Base-by-base conservation (phyloP, 75 land plant genomes). In the Pseudotsuga menziesii region DNA sequence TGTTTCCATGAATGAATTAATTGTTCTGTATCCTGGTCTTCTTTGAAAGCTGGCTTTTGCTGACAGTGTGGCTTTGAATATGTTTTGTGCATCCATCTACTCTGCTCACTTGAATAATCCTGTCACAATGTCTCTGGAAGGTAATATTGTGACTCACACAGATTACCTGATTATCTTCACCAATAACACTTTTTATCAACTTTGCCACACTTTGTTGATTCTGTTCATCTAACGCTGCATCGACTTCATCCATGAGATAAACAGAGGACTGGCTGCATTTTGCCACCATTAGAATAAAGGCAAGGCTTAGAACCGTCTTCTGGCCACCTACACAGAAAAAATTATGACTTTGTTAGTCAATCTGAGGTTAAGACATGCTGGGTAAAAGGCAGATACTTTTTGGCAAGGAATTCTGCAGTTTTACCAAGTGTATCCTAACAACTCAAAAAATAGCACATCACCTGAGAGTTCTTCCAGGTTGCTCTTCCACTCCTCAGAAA, bases 201-300 rank as follows among this genome's bases (percentile, higher is more conserved):
- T 66, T 80, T 41, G 82, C 82, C 52, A 80, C 71, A 25, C 70
- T 41, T 56, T 77, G 69, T 39, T 80, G 82, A 35, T 80, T 80
- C 35, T 80, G 76, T 57, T 80, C 78, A 77, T 80, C 82, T 57
- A 80, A 63, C 11, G 82, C 82, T 62, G 82, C 82, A 80, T 80
- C 82, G 35, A 80, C 35, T 55, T 80, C 82, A 77, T 80, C 82
- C 79, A 80, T 61, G 17, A 80, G 57, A 63, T 77, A 80, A 41
- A 80, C 57, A 48, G 78, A 75, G 27, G 79, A 76, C 17, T 25
- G 54, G 54, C 80, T 61, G 61, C 39, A 77, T 77, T 56, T 77
- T 48, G 82, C 80, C 62, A 80, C 82, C 57, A 56, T 59, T 41
- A 80, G 29, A 58, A 80, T 55, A 20, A 80, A 76, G 13, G 82